Conservation (phyloP, 805 yeast species). For the Sugiyamaella americana region DNA sequence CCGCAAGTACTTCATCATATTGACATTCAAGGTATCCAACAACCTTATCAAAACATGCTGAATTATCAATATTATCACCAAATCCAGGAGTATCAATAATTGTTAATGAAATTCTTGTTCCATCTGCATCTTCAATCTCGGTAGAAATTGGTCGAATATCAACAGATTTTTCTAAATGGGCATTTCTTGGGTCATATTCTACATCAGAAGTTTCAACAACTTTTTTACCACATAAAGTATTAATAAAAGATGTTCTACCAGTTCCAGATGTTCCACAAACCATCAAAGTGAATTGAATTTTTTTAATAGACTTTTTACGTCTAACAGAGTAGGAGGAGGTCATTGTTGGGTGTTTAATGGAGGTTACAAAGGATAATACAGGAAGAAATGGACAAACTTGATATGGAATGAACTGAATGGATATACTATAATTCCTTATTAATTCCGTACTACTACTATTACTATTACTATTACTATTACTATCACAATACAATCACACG, state of each 20-base stretch:
- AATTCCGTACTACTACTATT: too few species aligned
- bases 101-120: conserved; percentile 44
- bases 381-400: too few species aligned
- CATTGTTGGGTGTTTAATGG: too few species aligned
- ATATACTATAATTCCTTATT: too few species aligned
- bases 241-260: conserved; percentile 69
- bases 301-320: conserved; percentile 46
- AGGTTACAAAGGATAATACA: too few species aligned
- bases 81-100: conserved; percentile 70
- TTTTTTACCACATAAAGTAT: conserved; percentile 51
- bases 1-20: conserved; percentile 64
- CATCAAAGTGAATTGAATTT: conserved; percentile 59
- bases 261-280: conserved; percentile 68
- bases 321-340: background rate
- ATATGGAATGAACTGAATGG: too few species aligned
- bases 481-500: too few species aligned
- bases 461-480: too few species aligned
- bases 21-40: conserved; percentile 61
- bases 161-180: conserved; percentile 28
- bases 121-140: conserved; percentile 49
- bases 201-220: conserved; percentile 32
- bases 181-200: conserved; percentile 29
- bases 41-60: conserved; percentile 42
- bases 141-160: conserved; percentile 35
- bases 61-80: conserved; percentile 70